These are phyloP conservation scores for Kickxella alabastrina DNA, from an alignment of 192 early-diverging fungal species.

Conservation along the genomic window DNA sequence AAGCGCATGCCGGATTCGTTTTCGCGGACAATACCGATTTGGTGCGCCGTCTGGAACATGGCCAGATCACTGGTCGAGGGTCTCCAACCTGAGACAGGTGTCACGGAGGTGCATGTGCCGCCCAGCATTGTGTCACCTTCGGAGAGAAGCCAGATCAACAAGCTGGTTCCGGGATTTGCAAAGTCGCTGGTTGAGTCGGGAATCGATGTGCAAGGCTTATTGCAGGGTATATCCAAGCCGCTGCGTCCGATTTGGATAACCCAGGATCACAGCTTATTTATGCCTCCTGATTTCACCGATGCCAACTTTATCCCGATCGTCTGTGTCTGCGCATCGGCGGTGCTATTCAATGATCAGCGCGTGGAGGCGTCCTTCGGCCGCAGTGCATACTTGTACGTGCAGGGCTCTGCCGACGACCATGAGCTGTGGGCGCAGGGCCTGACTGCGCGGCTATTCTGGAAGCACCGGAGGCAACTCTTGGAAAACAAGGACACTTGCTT, in stretches of 20 bases:
- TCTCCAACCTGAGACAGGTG: conserved; percentile 64
- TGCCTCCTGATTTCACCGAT: conserved; percentile 50
- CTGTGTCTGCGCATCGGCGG: conserved; percentile 70
- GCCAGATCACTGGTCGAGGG: too few relatives aligned
- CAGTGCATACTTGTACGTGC: conserved; percentile 71
- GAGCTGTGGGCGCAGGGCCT: conserved; percentile 79
- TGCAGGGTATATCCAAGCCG: conserved; percentile 54
- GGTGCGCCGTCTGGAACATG: conserved; percentile 77
- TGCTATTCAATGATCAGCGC: conserved; percentile 48
- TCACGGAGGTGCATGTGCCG: conserved; percentile 56
- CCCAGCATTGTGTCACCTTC: conserved; percentile 62
- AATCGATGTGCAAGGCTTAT: conserved; percentile 32
- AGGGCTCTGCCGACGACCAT: conserved; percentile 88
- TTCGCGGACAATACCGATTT: conserved; percentile 84
- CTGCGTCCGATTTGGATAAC: conserved; percentile 83
- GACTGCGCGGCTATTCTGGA: conserved; percentile 66
- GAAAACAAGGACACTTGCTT: conserved; percentile 31
- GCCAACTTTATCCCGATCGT: conserved; percentile 69
- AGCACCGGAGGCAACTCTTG: conserved; percentile 37
- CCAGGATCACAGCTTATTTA: conserved; percentile 48
- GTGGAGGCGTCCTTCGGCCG: conserved; percentile 26
- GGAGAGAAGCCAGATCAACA: conserved; percentile 66
- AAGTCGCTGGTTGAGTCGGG: conserved; percentile 53
- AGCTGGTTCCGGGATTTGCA: conserved; percentile 57
- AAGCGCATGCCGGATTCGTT: conserved; percentile 82